Evolutionary conservation across 1,284 basidiomycete species (phyloP).

Genomic region (Cutaneotrichosporon spelunceum): DNA sequence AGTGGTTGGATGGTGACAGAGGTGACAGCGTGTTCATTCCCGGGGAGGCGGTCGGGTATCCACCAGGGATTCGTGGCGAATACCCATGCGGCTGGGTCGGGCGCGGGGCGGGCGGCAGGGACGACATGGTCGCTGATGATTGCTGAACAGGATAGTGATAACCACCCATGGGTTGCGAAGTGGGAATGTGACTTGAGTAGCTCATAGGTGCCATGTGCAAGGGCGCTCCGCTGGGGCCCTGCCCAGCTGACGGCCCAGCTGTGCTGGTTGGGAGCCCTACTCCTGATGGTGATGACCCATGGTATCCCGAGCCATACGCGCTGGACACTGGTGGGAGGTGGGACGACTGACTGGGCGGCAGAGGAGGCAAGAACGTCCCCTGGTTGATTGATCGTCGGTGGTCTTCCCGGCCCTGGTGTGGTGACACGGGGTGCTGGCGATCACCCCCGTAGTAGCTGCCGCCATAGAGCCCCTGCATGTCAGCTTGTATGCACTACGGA

Average conservation of each 20-base stretch:
- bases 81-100: slow-evolving; percentile 19
- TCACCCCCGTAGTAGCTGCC: slow-evolving; percentile 28
- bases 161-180: slow-evolving; percentile 15
- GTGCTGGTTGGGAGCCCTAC: slow-evolving; percentile 8
- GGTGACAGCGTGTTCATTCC: slow-evolving; percentile 23
- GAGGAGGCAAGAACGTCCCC: slow-evolving; percentile 26
- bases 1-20: slow-evolving; percentile 22
- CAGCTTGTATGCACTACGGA: background rate
- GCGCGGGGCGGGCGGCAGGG: slow-evolving; percentile 11
- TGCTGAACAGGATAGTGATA: slow-evolving; percentile 23
- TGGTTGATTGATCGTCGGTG: slow-evolving; percentile 26
- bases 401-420: slow-evolving; percentile 20
- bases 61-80: slow-evolving; percentile 21
- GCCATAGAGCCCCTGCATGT: slow-evolving; percentile 27
- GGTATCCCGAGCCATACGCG: slow-evolving; percentile 18
- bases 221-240: background rate
- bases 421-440: slow-evolving; percentile 22
- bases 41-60: slow-evolving; percentile 21
- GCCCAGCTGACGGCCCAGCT: slow-evolving; percentile 2
- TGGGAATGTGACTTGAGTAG: slow-evolving; percentile 25
- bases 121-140: slow-evolving; percentile 23
- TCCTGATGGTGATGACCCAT: slow-evolving; percentile 15
- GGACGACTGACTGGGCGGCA: slow-evolving; percentile 17
- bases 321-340: slow-evolving; percentile 26
- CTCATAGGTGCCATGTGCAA: slow-evolving; percentile 24